Conservation (phyloP, 108 stramenopile species). For the Cyclostephanos invisitatus region DNA sequence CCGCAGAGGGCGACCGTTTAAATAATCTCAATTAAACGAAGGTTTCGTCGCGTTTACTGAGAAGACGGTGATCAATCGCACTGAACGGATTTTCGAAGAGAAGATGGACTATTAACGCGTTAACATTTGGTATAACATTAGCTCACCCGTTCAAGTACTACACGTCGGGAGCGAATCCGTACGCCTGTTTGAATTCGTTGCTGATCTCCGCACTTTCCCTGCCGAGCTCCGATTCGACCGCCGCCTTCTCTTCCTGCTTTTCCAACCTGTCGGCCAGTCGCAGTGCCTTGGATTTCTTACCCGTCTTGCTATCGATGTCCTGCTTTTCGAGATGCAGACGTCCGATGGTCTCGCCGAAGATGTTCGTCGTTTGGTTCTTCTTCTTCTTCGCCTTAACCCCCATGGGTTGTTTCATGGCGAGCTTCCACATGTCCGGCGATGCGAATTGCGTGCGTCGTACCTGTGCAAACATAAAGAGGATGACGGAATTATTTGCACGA, state of each 20-base stretch:
- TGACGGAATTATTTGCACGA: not conserved
- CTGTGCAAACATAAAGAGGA: not conserved
- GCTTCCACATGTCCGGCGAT: conserved; percentile 91
- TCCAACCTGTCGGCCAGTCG: conserved; percentile 79
- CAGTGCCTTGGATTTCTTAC: conserved; percentile 87
- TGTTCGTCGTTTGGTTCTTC: conserved; percentile 94
- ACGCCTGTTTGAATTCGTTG: conserved; percentile 73
- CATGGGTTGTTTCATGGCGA: conserved; percentile 83
- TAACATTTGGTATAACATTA: not conserved
- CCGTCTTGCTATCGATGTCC: conserved; percentile 84
- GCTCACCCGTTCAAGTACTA: not conserved
- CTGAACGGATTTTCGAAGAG: not conserved
- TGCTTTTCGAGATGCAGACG: conserved; percentile 96
- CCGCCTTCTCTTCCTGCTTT: conserved; percentile 69
- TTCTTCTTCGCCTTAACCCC: conserved; percentile 60
- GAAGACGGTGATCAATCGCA: not conserved
- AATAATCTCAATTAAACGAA: not conserved
- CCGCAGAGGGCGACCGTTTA: conserved; percentile 56
- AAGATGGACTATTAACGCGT: not conserved
- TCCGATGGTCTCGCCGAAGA: conserved; percentile 96
- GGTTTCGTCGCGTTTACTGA: too few species aligned
- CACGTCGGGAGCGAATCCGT: conserved; percentile 59
- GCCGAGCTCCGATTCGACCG: conserved; percentile 75
- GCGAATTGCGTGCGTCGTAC: conserved; percentile 91
- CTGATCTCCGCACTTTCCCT: conserved; percentile 69